Evolutionary conservation across 305 asterid species (phyloP), one percentile per base, ranked within the genome.

Genomic region (Fraxinus velutina): DNA sequence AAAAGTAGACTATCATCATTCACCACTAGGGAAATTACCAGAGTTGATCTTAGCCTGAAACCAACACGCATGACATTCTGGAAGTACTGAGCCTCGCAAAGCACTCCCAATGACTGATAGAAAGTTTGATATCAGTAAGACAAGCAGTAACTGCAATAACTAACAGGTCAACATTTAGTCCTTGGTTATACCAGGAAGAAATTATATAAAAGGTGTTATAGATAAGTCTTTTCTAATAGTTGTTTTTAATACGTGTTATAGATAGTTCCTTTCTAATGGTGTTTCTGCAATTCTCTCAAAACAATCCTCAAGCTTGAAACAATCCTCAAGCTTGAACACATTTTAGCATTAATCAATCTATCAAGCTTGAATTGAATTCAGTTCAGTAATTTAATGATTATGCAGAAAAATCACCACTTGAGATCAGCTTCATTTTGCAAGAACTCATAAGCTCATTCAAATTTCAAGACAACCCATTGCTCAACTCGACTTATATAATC

Each of bases 11-110:
- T 33, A 12, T 71, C 44, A 71, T 71, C 44, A 33, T 71, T n/a
- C 36, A 66, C 17, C 17, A 24, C 8, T 15, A 5, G 44, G 79
- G 79, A 83, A 79, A 82, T 92, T 92, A 96, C 99, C 95, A 96
- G 90, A 71, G 99, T 96, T 83, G 98, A 85, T 85, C 97, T 88
- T 84, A 96, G 91, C 87, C 98, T 90, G 90, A 84, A 92, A 75
- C 99, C 99, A 78, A 96, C 97, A 75, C 99, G 99, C 98, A 91
- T 92, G 87, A 94, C 97, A 85, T 94, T 96, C 90, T 96, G 99
- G 87, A 93, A 94, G 87, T 96, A 96, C 81, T 92, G 99, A 76
- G 99, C 96, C 88, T 96, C 99, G 84, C 92, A 92, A 80, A 96
- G 91, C 85, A 96, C 98, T 80, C 97, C 98, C 84, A 96, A 79